Conservation (phyloP, 2,329 filamentous ascomycete species). For the Beauveria pseudobassiana region DNA sequence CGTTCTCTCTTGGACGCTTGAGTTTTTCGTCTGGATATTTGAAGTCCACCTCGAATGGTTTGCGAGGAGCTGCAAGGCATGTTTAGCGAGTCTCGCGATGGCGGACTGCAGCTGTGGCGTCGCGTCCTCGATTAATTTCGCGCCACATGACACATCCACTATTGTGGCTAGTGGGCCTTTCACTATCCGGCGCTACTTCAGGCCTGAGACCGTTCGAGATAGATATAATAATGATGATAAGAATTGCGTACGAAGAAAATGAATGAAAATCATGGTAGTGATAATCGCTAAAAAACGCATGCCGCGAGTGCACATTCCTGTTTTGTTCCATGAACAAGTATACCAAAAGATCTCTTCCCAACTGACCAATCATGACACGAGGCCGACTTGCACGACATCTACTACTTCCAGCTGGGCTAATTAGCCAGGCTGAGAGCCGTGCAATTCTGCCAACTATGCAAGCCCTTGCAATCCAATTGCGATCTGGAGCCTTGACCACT, state of each 20-base stretch:
- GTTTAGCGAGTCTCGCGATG: neutral
- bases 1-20: neutral
- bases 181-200: neutral
- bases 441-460: neutral
- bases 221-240: neutral
- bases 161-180: conserved; percentile 5
- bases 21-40: neutral
- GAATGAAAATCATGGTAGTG: no score
- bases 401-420: no score
- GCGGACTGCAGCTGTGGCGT: conserved; percentile 3
- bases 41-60: neutral
- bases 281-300: no score
- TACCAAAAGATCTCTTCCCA: no score
- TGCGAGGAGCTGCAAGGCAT: neutral
- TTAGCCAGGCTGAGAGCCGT: neutral
- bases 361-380: neutral
- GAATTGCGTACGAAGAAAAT: no score
- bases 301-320: no score
- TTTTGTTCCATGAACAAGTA: no score
- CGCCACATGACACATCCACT: conserved; percentile 8
- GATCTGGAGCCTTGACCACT: neutral
- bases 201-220: neutral
- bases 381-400: neutral
- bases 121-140: neutral
- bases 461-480: neutral